Evolutionary conservation across 371 early-diverging fungal species (phyloP).

Genomic region (Syncephalastrum racemosum): DNA sequence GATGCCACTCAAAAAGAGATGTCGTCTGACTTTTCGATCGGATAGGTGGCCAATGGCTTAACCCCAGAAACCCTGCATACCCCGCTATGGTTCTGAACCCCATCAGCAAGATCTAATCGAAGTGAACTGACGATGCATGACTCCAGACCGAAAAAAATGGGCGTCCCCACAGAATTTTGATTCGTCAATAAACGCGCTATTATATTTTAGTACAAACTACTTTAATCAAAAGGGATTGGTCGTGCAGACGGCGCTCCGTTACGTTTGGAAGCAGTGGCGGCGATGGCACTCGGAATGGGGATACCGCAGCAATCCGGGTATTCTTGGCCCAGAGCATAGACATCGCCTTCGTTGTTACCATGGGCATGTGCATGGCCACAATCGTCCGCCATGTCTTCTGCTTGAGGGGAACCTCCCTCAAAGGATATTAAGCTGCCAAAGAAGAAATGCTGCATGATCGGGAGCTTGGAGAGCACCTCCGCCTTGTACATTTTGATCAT

Average conservation of each 20-base stretch:
- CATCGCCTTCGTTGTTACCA: conserved; percentile 39
- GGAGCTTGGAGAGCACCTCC: conserved; percentile 94
- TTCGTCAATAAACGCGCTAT: too few relatives aligned
- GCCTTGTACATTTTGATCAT: conserved; percentile 98
- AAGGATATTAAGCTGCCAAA: conserved; percentile 80
- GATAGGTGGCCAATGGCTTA: conserved; percentile 56
- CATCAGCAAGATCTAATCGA: neutral
- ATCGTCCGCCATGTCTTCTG: conserved; percentile 46
- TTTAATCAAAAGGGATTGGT: conserved; percentile 60
- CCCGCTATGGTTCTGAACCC: conserved; percentile 28
- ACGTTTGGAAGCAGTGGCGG: conserved; percentile 62
- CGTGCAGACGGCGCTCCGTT: conserved; percentile 23
- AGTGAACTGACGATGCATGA: neutral
- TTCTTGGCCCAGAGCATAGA: conserved; percentile 93
- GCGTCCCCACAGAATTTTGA: neutral
- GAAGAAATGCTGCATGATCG: conserved; percentile 99
- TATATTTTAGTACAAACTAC: too few relatives aligned
- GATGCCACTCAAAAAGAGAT: neutral
- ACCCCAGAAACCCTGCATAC: conserved; percentile 19
- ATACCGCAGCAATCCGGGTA: conserved; percentile 94
- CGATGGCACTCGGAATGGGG: conserved; percentile 92
- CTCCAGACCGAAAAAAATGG: neutral
- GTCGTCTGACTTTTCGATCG: neutral
- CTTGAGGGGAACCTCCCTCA: conserved; percentile 46
- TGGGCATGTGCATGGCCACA: conserved; percentile 45